Percentiles rank a stretch among this genome's conserved stretches.
These are phyloP conservation scores for Didymella arachidicola DNA, from an alignment of 2,329 filamentous ascomycete genomes.

Conservation along the genomic window DNA sequence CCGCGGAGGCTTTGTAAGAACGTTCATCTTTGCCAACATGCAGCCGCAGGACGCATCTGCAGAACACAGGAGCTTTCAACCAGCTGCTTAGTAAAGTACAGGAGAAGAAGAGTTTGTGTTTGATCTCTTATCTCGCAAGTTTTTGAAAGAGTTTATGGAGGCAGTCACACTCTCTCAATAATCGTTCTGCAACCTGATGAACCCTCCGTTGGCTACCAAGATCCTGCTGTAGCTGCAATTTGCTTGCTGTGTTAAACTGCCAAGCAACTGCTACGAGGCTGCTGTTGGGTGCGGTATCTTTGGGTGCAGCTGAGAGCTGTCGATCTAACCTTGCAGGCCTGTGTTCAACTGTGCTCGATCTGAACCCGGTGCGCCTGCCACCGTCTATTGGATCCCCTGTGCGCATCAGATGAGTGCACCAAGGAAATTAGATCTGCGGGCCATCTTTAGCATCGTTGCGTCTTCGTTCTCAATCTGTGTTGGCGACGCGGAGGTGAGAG, in stretches of 20 bases:
- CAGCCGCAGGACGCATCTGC: not conserved
- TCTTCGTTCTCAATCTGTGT: not conserved
- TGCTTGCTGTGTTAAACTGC: too few species aligned
- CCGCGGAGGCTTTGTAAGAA: not conserved
- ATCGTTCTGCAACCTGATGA: too few species aligned
- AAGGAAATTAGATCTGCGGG: not conserved
- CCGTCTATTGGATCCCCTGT: not conserved
- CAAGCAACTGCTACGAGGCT: too few species aligned
- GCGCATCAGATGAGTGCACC: slow-evolving; percentile 3
- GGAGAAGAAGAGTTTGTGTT: too few species aligned
- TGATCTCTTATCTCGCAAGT: too few species aligned
- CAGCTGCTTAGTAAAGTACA: too few species aligned
- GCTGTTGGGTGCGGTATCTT: not conserved
- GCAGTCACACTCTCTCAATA: too few species aligned
- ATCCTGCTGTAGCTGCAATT: too few species aligned
- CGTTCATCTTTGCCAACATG: not conserved
- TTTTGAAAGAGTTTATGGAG: too few species aligned
- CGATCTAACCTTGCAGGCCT: not conserved
- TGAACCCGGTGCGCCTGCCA: not conserved
- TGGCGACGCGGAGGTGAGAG: not conserved
- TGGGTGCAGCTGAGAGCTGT: slow-evolving; percentile 1
- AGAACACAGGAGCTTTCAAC: too few species aligned
- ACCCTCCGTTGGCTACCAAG: too few species aligned
- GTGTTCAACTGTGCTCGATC: not conserved
- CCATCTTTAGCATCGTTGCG: not conserved